Evolutionary conservation across 1,284 basidiomycete species (phyloP).

Genomic region (Cutaneotrichosporon sp.): DNA sequence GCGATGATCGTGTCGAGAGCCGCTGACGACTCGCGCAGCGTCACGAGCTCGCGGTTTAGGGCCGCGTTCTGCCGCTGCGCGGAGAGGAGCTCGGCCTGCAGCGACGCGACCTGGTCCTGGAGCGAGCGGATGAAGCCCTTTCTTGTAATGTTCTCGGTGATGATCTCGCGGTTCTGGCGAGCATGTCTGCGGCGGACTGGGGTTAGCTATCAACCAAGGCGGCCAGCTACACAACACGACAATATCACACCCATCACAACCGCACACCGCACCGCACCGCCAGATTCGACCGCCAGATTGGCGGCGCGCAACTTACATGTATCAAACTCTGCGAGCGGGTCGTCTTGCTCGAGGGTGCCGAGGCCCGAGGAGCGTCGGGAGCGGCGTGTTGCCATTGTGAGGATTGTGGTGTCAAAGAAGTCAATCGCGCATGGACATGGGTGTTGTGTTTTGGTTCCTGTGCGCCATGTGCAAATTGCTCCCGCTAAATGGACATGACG

Average conservation of each 20-base stretch:
- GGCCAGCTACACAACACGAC: not conserved
- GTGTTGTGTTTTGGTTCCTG: not conserved
- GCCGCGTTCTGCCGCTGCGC: conserved; percentile 13
- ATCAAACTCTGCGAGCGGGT: conserved; percentile 8
- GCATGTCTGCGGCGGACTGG: conserved; percentile 24
- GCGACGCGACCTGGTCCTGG: conserved; percentile 18
- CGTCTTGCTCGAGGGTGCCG: not conserved
- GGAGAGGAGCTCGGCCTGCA: conserved; percentile 22
- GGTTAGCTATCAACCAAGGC: conserved; percentile 6
- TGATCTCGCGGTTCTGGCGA: conserved; percentile 25
- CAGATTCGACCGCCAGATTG: too few relatives aligned
- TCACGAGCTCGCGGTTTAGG: conserved; percentile 6
- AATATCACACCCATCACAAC: too few relatives aligned
- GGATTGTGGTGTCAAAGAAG: not conserved
- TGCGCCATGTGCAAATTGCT: not conserved
- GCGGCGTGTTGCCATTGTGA: conserved; percentile 7
- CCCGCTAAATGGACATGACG: not conserved
- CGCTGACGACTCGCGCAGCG: not conserved
- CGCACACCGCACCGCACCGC: too few relatives aligned
- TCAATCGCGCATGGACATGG: not conserved
- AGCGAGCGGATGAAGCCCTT: conserved; percentile 14
- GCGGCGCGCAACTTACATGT: conserved; percentile 3
- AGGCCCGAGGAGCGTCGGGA: conserved; percentile 9
- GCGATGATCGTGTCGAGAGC: conserved; percentile 15
- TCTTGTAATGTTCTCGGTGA: conserved; percentile 24